Evolutionary conservation across 176 grass and related monocot genomes (phyloP), one percentile per base, ranked within the genome.

Genomic region (Saccharum spontaneum): DNA sequence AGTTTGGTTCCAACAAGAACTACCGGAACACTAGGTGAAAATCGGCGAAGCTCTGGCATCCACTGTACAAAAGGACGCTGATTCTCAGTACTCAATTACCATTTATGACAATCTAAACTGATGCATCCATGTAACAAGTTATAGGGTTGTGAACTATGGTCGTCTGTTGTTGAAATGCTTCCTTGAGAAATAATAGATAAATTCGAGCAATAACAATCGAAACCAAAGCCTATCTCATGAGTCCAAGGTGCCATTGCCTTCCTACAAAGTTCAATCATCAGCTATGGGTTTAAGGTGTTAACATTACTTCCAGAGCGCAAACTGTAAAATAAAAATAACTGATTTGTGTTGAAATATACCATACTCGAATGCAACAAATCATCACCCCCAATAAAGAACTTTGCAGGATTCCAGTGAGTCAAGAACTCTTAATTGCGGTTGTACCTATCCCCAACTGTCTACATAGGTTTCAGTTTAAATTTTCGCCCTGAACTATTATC

Each of bases 1-100:
- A 97, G 77, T 80, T 97, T 97, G 45, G 94, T 97, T 41, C 94
- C 92, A n/a, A 97, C 92, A 74, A 97, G 88, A 50, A 97, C 80
- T 45, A 94, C 85, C 59, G 94, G 94, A 80, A 94, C 66, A 79
- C 78, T 76, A 15, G 94, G 92, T 2, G 90, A 87, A 71, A 92
- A 94, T 33, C 87, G 88, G 40, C 77, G 89, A 64, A 97, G 85
- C 88, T 97, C 94, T 79, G 90, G 86, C 89, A 97, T 94, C 94
- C 94, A 97, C 94, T 97, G 63, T 82, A 45, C 62, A 66, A 8
- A 82, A 41, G 40, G 69, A 41, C 61, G 16, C 64, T 49, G 3
- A 59, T 62, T 10, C 15, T 73, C 24, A 50, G 28, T 84, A 75
- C 12, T 52, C 28, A 8, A 0, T 36, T n/a, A 22, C 0, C 23